Evolutionary conservation across 2,329 filamentous ascomycete genomes (phyloP), one percentile per base, ranked within the genome.

Genomic region (Beauveria australis): DNA sequence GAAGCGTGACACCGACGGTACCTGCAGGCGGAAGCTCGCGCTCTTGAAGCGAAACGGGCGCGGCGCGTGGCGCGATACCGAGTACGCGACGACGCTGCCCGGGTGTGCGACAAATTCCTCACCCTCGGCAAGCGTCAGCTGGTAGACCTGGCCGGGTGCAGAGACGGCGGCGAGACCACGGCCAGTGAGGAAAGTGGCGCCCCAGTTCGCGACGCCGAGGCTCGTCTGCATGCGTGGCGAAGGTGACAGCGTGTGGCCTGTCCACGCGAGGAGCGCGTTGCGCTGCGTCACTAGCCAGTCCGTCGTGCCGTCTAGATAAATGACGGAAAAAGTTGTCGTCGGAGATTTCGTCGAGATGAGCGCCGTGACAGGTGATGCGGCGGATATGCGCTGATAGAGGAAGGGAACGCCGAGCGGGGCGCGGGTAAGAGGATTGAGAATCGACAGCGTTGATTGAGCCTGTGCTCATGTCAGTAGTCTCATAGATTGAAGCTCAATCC

Each of bases 271-370:
- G 58, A 99, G 80, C 1, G 92, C 92, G 65, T 90, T 88, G 64
- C 91, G 84, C 72, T 97, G 92, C 7, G 91, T 84, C 9, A 99
- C 79, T 79, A 96, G 90, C 93, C 94, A 99, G 76, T 99, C 94
- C 61, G 92, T 87, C 5, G 92, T 91, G 61, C 94, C 94, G 77
- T 99, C 92, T 55, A 99, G 84, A 71, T 93, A 89, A 28, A 99
- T 81, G 8, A 96, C 85, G 14, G 89, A 87, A 67, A 99, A 92
- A 6, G 92, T 92, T 1, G 92, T 94, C 57, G 88, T 86, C 5
- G 91, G 86, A 5, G 91, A 91, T 72, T 92, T 94, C 26, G 93
- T 92, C 33, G 90, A 89, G 67, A 99, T 89, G 64, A 99, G 79
- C 37, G 92, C 92, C 48, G 89, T 96, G 66, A 97, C 83, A 1